Percentiles rank a stretch among this genome's conserved stretches.
phyloP scores from a whole-genome alignment of 805 yeast species.

The Candida endomychidarum region DNA sequence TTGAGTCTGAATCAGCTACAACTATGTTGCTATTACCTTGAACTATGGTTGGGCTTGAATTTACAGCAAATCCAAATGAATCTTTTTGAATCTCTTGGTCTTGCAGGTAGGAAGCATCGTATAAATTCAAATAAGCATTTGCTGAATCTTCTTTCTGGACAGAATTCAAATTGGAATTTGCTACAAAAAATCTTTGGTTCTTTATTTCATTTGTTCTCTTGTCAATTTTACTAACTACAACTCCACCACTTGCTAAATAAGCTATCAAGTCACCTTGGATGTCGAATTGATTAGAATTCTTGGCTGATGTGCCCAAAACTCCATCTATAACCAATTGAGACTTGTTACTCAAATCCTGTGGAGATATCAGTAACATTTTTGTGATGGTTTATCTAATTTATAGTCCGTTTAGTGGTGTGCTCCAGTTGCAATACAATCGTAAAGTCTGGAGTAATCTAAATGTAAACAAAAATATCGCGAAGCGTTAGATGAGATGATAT shows the following conservation, averaged over 20 bases:
- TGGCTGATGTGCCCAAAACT: constrained; percentile 49
- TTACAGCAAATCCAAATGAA: constrained; percentile 33
- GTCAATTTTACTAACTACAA: constrained; percentile 45
- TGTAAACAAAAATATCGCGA: constrained; percentile 9
- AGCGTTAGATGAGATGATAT: constrained; percentile 9
- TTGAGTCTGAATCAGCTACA: background rate
- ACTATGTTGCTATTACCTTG: constrained; percentile 8
- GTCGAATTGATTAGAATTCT: constrained; percentile 38
- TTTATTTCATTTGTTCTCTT: constrained; percentile 16
- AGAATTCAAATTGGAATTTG: constrained; percentile 26
- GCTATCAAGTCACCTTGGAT: constrained; percentile 45
- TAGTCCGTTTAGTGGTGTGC: too few species aligned
- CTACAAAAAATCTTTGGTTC: constrained; percentile 53
- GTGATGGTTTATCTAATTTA: background rate
- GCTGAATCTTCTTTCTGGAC: constrained; percentile 17
- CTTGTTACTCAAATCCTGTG: background rate
- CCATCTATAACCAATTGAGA: constrained; percentile 16
- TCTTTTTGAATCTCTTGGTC: constrained; percentile 23
- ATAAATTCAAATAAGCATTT: constrained; percentile 31
- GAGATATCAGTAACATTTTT: constrained; percentile 1
- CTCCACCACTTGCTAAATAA: constrained; percentile 61
- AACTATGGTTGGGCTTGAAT: constrained; percentile 5
- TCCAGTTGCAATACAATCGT: too few species aligned
- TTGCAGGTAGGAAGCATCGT: constrained; percentile 34
- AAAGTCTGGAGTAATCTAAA: background rate